Evolutionary conservation across 176 grass and related monocot genomes (phyloP), one percentile per base, ranked within the genome.

Genomic region (Phoenix dactylifera): DNA sequence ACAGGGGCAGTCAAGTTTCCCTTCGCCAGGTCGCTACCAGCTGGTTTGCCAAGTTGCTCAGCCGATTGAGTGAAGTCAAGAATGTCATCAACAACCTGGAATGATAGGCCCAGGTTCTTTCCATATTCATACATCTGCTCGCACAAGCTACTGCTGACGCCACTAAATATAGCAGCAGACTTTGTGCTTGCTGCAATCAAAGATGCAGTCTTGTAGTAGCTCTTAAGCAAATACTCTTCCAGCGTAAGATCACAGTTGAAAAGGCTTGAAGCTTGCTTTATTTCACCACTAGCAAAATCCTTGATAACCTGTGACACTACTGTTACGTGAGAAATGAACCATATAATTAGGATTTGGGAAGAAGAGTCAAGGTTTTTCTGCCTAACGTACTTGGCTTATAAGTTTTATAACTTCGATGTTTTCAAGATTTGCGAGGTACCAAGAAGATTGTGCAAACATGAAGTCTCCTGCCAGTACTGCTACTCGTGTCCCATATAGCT

Each of bases 381-480:
- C 52, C 49, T 51, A 57, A 20, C 60, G 56, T 86, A 98, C 87
- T 83, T 98, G 93, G 58, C 93, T 98, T 53, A 98, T 89, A 60
- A 98, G 84, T 52, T 92, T 92, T 50, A 98, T 98, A 4, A 98
- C 93, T 74, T 98, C 88, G 49, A 92, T 72, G 63, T 98, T 98
- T 50, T 98, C 88, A 51, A 98, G 60, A 69, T 98, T 98, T 68
- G 88, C 93, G 22, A 98, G 84, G 66, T 82, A 92, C 87, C 93
- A 98, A 67, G 88, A 98, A 64, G 88, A 92, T 67, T 98, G 93
- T 4, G 88, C 93, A 78, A 92, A 98, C 87, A 98, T 92, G 32
- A 92, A 98, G 72, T 98, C 93, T 7, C 88, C 93, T 18, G 93
- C 87, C 28, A 98, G 88, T 39, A 98, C 84, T 2, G 88, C 87